Evolutionary conservation across 2,329 filamentous ascomycete species (phyloP), one percentile per base, ranked within the genome.

Genomic region (Fusarium praegraminearum): DNA sequence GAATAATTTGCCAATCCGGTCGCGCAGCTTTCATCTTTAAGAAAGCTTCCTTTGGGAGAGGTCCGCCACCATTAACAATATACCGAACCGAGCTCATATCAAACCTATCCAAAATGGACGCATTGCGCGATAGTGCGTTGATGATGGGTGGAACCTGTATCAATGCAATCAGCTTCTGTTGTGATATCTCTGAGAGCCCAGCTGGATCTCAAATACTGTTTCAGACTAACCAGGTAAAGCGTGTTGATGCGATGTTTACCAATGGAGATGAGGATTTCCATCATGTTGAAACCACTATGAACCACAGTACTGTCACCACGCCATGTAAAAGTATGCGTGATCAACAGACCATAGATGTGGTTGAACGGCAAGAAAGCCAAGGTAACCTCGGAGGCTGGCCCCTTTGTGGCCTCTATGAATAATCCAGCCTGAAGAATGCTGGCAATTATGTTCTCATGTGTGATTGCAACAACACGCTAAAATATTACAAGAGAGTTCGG

Each of bases 251-350:
- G 50, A 32, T 53, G 41, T 24, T 53, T 43, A 9, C 50, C 50
- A 43, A 53, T 53, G 36, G 50, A 53, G 33, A 53, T 40, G 50
- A 53, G 50, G 26, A 53, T 53, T 53, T 53, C 50, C 50, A 53
- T 53, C 50, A 53, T 53, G 20, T 53, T 43, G 28, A 53, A 53
- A 22, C 50, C 50, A 24, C 50, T 28, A 53, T 53, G 50, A 24
- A 53, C 50, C 15, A 53, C 50, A 43, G 50, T 53, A 26, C 50
- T 53, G 36, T 53, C 50, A 43, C 50, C 50, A 10, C 50, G 50
- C 50, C 50, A 53, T 53, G 50, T 53, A 32, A 53, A 53, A 6
- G 50, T 53, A 43, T 53, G 50, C n/a, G 50, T 53, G 50, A 53
- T 53, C 50, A 53, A 24, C 36, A 53, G 50, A n/a, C 50, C 50